Percentiles rank a stretch among this genome's conserved stretches.
Evolutionary conservation across 208 protist genomes (phyloP).

Genomic region (Acanthamoeba culbertsoni): DNA sequence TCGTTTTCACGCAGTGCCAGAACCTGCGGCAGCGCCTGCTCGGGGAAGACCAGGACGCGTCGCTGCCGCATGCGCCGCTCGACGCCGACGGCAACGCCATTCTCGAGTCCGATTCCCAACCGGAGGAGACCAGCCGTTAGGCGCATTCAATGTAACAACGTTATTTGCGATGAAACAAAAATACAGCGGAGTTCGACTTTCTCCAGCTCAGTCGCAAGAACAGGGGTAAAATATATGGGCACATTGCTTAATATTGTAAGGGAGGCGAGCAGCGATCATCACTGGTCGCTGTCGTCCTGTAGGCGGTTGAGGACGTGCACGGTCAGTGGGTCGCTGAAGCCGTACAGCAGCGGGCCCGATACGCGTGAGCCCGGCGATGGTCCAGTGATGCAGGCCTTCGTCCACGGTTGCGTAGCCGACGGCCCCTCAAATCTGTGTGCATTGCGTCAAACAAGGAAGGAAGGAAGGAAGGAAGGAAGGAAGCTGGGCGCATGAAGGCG

Average conservation of each 20-base stretch:
- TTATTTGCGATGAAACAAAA: no score
- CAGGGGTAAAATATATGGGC: no score
- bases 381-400: constrained; percentile 49
- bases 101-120: background rate
- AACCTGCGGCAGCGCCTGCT: constrained; percentile 12
- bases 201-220: no score
- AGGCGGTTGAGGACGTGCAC: constrained; percentile 14
- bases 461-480: background rate
- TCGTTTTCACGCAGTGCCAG: constrained; percentile 61
- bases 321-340: constrained; percentile 55
- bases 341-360: constrained; percentile 17
- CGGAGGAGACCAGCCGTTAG: background rate
- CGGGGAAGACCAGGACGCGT: background rate
- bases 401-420: constrained; percentile 56
- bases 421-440: constrained; percentile 5
- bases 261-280: no score
- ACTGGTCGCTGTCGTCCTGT: background rate
- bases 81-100: constrained; percentile 40
- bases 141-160: no score
- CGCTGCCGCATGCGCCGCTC: constrained; percentile 1
- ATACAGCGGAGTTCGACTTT: no score
- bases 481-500: background rate
- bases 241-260: no score
- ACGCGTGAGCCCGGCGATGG: constrained; percentile 36
- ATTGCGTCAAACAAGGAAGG: background rate